Conservation (phyloP, 2,329 filamentous ascomycete genomes). For the Cladosporium halotolerans region DNA sequence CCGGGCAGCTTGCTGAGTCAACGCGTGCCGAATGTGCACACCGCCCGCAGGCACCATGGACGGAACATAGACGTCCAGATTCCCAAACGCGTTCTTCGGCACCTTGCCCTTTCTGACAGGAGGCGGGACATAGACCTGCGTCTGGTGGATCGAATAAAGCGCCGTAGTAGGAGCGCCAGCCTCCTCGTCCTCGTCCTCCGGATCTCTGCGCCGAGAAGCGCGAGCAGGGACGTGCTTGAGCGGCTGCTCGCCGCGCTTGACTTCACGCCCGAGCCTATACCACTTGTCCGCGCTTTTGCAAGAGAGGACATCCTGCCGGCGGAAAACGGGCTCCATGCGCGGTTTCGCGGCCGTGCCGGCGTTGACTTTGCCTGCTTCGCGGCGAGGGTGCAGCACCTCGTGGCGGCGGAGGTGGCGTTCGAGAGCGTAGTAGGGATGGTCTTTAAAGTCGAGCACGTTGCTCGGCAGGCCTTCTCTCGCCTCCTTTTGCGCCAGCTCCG, state of each 20-base stretch:
- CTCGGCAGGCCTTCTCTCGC: constrained; percentile 58
- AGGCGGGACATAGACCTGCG: constrained; percentile 67
- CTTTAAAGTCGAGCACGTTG: constrained; percentile 37
- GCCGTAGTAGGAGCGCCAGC: constrained; percentile 47
- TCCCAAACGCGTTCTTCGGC: constrained; percentile 56
- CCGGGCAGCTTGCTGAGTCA: constrained; percentile 65
- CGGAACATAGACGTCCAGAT: constrained; percentile 57
- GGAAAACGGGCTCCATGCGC: constrained; percentile 70
- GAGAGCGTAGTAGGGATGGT: constrained; percentile 53
- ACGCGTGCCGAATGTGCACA: constrained; percentile 49
- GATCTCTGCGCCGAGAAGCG: constrained; percentile 15
- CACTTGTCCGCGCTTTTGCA: constrained; percentile 79
- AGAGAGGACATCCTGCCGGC: constrained; percentile 70
- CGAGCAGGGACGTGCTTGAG: constrained; percentile 57
- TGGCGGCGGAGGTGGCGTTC: constrained; percentile 77
- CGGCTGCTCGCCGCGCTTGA: constrained; percentile 73
- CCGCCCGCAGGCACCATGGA: constrained; percentile 58
- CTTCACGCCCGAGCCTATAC: constrained; percentile 79
- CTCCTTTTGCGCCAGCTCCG: constrained; percentile 64
- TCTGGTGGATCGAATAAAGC: constrained; percentile 55
- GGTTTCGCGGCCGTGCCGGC: constrained; percentile 52
- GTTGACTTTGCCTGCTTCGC: constrained; percentile 69
- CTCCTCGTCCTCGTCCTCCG: constrained; percentile 31
- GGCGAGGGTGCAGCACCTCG: constrained; percentile 70
- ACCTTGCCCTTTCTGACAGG: constrained; percentile 68